Evolutionary conservation across 345 rosid genomes (phyloP), one percentile per base, ranked within the genome.

Genomic region (Toxicodendron radicans): DNA sequence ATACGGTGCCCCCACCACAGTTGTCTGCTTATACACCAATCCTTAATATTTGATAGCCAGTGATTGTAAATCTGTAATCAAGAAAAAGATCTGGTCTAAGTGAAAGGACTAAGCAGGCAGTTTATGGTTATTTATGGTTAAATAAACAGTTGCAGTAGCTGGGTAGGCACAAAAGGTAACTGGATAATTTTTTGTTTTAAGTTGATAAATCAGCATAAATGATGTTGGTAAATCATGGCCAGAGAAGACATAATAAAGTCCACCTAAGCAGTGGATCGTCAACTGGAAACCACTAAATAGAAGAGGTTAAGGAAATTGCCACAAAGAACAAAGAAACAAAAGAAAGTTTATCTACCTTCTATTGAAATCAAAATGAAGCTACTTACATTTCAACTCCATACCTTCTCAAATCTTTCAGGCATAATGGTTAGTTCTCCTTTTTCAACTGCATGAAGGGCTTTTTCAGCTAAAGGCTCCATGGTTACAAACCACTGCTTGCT

Each of bases 1-100:
- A 95, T 92, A 46, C 97, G 97, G 77, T 95, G 97, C 57, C 97
- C 99, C 99, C 99, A 92, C 99, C 99, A 95, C 7, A 95, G 84
- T 74, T 95, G 99, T 76, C 99, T 88, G 81, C 99, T 95, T 85
- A 95, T 92, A 82, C 99, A 95, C 99, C 99, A 95, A 79, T 95
- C 99, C 81, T 92, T 92, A 62, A 95, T 95, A 84, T 95, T 95
- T 80, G 97, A 89, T 73, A 92, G 87, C 99, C 97, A 95, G 75
- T 95, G 95, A 79, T 92, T 88, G 77, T 95, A 95, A 51, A 90
- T 95, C 99, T 95, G 86, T 73, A 58, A 76, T 33, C 66, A 79
- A 54, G 41, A 53, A 57, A 38, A 68, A 21, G 67, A 48, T 65
- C 33, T 53, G n/a, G 41, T 13, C n/a, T 58, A 64, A 71, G 33